phyloP scores from a whole-genome alignment of 2,329 filamentous ascomycete species.

The Fusarium denticulatum region DNA sequence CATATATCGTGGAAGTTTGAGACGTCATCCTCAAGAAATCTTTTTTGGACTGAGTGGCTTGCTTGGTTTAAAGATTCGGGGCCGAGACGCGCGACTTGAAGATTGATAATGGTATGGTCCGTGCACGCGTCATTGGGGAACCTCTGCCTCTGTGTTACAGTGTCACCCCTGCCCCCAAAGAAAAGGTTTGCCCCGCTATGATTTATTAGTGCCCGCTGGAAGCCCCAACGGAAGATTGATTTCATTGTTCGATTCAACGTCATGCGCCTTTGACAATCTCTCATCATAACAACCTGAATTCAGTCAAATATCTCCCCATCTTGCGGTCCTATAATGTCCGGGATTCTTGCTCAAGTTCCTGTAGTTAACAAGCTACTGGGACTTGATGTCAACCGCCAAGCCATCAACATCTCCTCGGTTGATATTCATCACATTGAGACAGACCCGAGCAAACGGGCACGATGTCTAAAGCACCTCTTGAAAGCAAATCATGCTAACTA shows the following conservation, averaged over 20 bases:
- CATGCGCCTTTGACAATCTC: conserved; percentile 31
- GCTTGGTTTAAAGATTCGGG: background rate
- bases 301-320: background rate
- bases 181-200: conserved; percentile 41
- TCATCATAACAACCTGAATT: conserved; percentile 16
- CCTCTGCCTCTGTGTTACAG: background rate
- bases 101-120: conserved; percentile 29
- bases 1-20: conserved; percentile 60
- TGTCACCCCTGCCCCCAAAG: conserved; percentile 28
- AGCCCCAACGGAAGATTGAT: conserved; percentile 41
- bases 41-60: background rate
- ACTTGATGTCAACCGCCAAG: conserved; percentile 40
- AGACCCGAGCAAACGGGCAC: conserved; percentile 77
- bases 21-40: conserved; percentile 24
- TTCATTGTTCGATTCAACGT: conserved; percentile 32
- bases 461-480: conserved; percentile 89
- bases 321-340: conserved; percentile 43
- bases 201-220: conserved; percentile 38
- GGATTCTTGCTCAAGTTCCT: conserved; percentile 49
- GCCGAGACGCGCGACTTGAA: conserved; percentile 10
- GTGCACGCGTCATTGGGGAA: conserved; percentile 33
- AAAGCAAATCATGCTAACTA: conserved; percentile 93
- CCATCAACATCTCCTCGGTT: conserved; percentile 71
- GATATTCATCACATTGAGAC: conserved; percentile 83
- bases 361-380: conserved; percentile 44